A percentile compares a stretch with the other conserved stretches of the same genome.
Evolutionary conservation across 805 yeast genomes (phyloP).

Genomic region (Cyberlindnera subsufficiens): DNA sequence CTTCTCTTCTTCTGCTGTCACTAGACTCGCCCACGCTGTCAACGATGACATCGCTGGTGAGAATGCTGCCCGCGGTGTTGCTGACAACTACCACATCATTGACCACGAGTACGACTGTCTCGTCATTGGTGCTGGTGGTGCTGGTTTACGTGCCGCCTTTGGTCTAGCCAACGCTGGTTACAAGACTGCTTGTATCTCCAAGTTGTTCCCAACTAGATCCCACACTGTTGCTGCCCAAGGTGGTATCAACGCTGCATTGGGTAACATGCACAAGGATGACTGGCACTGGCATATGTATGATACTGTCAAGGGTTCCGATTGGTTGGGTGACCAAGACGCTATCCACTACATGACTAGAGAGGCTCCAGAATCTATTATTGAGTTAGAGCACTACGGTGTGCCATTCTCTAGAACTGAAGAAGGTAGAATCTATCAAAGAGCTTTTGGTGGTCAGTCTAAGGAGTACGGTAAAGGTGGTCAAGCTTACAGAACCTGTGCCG

Average conservation of each 20-base stretch:
- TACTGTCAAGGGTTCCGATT: conserved; percentile 97
- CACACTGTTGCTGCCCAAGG: conserved; percentile 99
- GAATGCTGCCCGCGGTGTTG: conserved; percentile 47
- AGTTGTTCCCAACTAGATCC: conserved; percentile 95
- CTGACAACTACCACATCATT: conserved; percentile 79
- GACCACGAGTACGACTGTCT: conserved; percentile 98
- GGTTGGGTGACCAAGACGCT: conserved; percentile 99
- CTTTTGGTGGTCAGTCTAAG: conserved; percentile 96
- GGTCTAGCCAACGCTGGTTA: conserved; percentile 96
- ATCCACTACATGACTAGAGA: conserved; percentile 98
- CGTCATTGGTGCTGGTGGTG: conserved; percentile 99
- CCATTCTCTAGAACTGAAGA: conserved; percentile 96
- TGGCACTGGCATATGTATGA: conserved; percentile 99
- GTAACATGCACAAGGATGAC: conserved; percentile 96
- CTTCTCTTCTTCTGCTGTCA: conserved; percentile 20
- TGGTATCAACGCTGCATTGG: conserved; percentile 98
- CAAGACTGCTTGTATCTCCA: conserved; percentile 96
- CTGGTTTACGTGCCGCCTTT: conserved; percentile 97
- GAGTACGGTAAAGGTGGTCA: conserved; percentile 98
- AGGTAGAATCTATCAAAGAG: conserved; percentile 97
- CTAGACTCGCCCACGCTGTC: conserved; percentile 24
- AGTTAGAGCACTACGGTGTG: conserved; percentile 96
- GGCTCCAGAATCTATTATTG: conserved; percentile 93
- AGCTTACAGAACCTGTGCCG: conserved; percentile 99
- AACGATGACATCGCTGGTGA: conserved; percentile 41